phyloP scores from a whole-genome alignment of 345 rosid genomes.

The Leavenworthia alabamica region DNA sequence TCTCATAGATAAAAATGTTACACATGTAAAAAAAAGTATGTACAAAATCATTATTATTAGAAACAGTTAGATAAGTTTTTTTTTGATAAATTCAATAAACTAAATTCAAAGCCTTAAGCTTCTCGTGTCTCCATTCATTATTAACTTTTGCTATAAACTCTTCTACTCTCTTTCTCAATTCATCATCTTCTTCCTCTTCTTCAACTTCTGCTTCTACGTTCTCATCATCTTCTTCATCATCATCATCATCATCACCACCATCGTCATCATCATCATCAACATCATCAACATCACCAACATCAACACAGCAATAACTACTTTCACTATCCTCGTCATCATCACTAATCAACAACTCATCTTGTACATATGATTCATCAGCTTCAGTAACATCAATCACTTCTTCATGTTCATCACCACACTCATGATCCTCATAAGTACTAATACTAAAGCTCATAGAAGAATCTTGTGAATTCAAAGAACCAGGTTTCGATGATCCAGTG shows the following conservation, averaged over 20 bases:
- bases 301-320: neutral
- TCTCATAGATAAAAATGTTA: neutral
- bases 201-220: neutral
- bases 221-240: conserved; percentile 3
- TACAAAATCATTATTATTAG: neutral
- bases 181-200: conserved; percentile 35
- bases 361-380: conserved; percentile 1
- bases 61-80: neutral
- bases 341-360: neutral
- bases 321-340: conserved; percentile 4
- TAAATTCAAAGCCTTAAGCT: conserved; percentile 18
- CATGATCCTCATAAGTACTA: conserved; percentile 4
- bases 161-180: conserved; percentile 51
- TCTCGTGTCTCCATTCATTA: conserved; percentile 55
- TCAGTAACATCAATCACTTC: neutral
- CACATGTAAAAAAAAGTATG: neutral
- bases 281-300: neutral
- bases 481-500: conserved; percentile 19
- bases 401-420: neutral
- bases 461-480: neutral
- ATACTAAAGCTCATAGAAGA: neutral
- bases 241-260: neutral
- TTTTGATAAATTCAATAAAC: conserved; percentile 12
- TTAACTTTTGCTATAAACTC: conserved; percentile 53
- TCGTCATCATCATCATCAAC: neutral